A percentile compares a stretch with the other conserved stretches of the same genome.
These are phyloP conservation scores for Grosmannia huntii DNA, from an alignment of 2,329 filamentous ascomycete genomes.

Conservation along the genomic window DNA sequence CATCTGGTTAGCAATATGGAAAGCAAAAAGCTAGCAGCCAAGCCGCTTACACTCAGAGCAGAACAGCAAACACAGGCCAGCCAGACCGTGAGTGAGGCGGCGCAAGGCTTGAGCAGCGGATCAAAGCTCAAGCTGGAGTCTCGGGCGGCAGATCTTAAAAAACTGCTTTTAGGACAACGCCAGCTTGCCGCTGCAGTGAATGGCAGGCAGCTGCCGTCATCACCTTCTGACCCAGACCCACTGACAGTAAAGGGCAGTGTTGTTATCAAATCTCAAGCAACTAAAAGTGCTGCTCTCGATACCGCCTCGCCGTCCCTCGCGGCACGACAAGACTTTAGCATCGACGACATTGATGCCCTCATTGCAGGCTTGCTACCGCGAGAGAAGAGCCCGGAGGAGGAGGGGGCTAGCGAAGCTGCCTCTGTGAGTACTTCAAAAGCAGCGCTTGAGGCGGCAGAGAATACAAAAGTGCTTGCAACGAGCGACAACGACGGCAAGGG, in stretches of 20 bases:
- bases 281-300: background rate
- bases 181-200: background rate
- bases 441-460: background rate
- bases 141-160: constrained; percentile 3
- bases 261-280: background rate
- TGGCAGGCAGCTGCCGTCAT: background rate
- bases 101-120: background rate
- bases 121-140: background rate
- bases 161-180: background rate
- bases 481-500: background rate
- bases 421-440: background rate
- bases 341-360: constrained; percentile 5
- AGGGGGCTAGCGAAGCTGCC: background rate
- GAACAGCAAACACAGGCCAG: background rate
- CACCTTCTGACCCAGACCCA: background rate
- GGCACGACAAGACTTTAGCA: background rate
- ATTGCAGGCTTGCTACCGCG: constrained; percentile 4
- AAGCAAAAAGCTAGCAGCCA: background rate
- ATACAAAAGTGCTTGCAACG: background rate
- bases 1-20: background rate
- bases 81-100: background rate
- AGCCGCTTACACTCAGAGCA: background rate
- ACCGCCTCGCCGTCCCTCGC: background rate
- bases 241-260: background rate
- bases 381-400: background rate